A percentile compares a stretch with the other conserved stretches of the same genome.
These are phyloP conservation scores for Candida coleopterorum DNA, from an alignment of 805 yeast genomes.

Conservation along the genomic window DNA sequence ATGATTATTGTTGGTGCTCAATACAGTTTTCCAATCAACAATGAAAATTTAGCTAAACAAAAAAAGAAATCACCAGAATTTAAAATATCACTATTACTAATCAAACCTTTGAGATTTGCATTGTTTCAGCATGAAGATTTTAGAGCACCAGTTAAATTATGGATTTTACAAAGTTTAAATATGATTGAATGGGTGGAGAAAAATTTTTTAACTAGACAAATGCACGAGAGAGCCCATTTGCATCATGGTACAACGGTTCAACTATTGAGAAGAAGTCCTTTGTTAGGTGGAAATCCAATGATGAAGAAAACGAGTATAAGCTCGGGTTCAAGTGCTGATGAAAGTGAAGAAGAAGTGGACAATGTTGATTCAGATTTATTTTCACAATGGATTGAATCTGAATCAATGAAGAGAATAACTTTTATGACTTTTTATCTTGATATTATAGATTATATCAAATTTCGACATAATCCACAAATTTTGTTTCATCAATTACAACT, in stretches of 20 bases:
- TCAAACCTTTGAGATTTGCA: constrained; percentile 60
- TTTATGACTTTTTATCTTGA: constrained; percentile 80
- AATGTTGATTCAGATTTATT: constrained; percentile 30
- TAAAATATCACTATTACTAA: constrained; percentile 42
- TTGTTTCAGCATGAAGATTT: constrained; percentile 69
- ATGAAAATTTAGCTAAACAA: constrained; percentile 6
- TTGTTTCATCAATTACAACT: constrained; percentile 36
- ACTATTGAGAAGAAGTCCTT: constrained; percentile 67
- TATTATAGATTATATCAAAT: constrained; percentile 70
- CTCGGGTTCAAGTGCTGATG: constrained; percentile 29
- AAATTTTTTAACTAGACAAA: constrained; percentile 56
- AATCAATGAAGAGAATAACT: constrained; percentile 71
- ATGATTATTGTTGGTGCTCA: constrained; percentile 57
- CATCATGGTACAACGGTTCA: constrained; percentile 88
- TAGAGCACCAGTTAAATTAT: constrained; percentile 69
- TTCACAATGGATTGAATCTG: constrained; percentile 77
- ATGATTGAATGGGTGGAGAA: constrained; percentile 79
- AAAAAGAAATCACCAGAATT: constrained; percentile 27
- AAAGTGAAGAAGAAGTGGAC: constrained; percentile 11
- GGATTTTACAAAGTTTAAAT: constrained; percentile 71
- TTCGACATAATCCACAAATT: constrained; percentile 60
- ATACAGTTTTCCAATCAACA: constrained; percentile 19
- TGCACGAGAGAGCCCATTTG: constrained; percentile 79
- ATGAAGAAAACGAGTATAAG: constrained; percentile 21
- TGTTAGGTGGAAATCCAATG: constrained; percentile 65